Percentiles rank a stretch among this genome's conserved stretches.
Conservation (phyloP, 2,329 filamentous ascomycete genomes). For the Mariannaea sp. region DNA sequence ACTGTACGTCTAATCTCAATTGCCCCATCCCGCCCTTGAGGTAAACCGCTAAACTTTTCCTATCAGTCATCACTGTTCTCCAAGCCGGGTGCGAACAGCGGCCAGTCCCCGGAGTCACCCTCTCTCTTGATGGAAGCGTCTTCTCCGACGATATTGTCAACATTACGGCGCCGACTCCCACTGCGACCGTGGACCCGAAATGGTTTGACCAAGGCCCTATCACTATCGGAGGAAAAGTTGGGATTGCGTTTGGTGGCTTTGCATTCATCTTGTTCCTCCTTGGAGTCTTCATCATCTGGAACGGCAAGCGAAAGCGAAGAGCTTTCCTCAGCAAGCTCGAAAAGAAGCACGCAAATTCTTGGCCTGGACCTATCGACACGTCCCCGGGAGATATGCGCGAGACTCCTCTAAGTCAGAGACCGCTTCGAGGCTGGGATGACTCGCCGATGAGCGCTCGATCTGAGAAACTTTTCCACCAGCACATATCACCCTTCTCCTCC, state of each 20-base stretch:
- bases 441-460: constrained; percentile 53
- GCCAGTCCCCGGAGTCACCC: constrained; percentile 50
- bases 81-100: constrained; percentile 61
- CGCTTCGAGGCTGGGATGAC: constrained; percentile 58
- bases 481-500: constrained; percentile 65
- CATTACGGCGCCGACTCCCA: constrained; percentile 54
- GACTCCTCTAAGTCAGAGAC: constrained; percentile 59
- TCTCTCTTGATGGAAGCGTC: constrained; percentile 57
- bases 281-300: constrained; percentile 60
- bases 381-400: constrained; percentile 36
- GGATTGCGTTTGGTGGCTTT: constrained; percentile 59
- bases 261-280: constrained; percentile 52
- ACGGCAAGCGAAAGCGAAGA: constrained; percentile 54
- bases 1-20: constrained; percentile 58
- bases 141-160: constrained; percentile 57
- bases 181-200: constrained; percentile 46
- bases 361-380: constrained; percentile 44
- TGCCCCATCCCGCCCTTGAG: not conserved
- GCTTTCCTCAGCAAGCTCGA: constrained; percentile 56
- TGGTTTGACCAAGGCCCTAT: constrained; percentile 52
- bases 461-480: constrained; percentile 49
- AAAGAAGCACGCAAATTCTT: constrained; percentile 37
- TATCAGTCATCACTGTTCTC: constrained; percentile 54
- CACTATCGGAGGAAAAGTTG: constrained; percentile 60
- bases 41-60: constrained; percentile 25